These are phyloP conservation scores for Remersonia thermophila DNA, from an alignment of 2,329 filamentous ascomycete species.

Conservation along the genomic window DNA sequence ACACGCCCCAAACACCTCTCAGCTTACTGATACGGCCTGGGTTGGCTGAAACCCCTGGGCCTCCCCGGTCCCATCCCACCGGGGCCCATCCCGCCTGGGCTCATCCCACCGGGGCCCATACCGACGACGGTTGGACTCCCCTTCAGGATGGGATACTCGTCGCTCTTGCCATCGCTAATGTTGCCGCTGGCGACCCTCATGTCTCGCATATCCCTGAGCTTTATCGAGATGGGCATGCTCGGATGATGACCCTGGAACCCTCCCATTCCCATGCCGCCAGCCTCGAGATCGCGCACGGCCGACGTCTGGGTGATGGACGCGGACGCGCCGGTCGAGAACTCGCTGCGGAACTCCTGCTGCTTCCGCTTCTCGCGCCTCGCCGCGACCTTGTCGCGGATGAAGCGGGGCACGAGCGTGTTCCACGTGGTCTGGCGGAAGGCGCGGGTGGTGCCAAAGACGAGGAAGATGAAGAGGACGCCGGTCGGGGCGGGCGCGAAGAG, in stretches of 20 bases:
- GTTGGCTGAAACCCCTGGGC: too few species aligned
- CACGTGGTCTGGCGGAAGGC: slow-evolving; percentile 22
- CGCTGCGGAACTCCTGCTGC: not conserved
- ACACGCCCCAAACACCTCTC: too few species aligned
- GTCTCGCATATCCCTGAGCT: not conserved
- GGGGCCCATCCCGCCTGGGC: too few species aligned
- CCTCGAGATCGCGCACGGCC: too few species aligned
- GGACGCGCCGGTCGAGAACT: not conserved
- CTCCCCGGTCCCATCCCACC: too few species aligned
- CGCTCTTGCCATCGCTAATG: slow-evolving; percentile 1
- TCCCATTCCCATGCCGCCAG: not conserved
- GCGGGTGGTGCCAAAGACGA: slow-evolving; percentile 31
- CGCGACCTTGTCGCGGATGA: slow-evolving; percentile 2
- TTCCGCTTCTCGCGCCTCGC: not conserved
- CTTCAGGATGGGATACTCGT: slow-evolving; percentile 10
- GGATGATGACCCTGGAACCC: not conserved
- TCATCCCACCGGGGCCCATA: too few species aligned
- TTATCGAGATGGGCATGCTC: too few species aligned
- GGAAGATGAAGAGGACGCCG: slow-evolving; percentile 24
- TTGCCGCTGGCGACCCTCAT: not conserved
- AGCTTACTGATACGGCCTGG: too few species aligned
- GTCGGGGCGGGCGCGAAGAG: slow-evolving; percentile 28
- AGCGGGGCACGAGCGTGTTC: slow-evolving; percentile 8
- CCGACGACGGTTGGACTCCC: not conserved
- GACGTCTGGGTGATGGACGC: too few species aligned